phyloP scores from a whole-genome alignment of 2,329 filamentous ascomycete genomes.

The Colletotrichum filicis region DNA sequence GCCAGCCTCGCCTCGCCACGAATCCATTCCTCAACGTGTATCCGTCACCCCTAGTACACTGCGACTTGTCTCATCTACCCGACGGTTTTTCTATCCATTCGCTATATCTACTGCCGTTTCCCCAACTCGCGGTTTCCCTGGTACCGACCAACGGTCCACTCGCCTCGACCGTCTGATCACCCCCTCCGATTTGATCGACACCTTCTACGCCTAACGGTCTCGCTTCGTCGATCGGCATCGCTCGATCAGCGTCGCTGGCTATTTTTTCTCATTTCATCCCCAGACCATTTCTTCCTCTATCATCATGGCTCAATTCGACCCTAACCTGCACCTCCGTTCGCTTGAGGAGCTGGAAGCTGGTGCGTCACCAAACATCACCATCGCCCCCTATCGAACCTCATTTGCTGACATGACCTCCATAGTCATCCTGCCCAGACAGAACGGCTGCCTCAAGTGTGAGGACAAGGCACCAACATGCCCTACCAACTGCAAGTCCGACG shows the following conservation, averaged over 20 bases:
- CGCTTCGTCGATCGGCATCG: conserved; percentile 24
- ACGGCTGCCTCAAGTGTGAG: conserved; percentile 59
- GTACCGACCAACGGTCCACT: conserved; percentile 10
- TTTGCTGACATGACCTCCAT: conserved; percentile 7
- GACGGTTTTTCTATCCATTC: conserved; percentile 6
- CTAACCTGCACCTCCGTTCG: conserved; percentile 34
- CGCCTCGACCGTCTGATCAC: conserved; percentile 13
- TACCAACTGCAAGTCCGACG: conserved; percentile 48
- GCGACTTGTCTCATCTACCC: conserved; percentile 4
- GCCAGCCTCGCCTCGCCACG: conserved; percentile 8
- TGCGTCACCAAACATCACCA: conserved; percentile 3
- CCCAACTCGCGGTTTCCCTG: not conserved
- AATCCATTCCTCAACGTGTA: conserved; percentile 28
- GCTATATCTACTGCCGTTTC: conserved; percentile 21
- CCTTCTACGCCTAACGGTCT: conserved; percentile 12
- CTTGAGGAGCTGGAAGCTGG: conserved; percentile 33
- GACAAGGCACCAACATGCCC: conserved; percentile 56
- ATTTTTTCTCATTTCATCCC: not conserved
- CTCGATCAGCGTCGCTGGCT: conserved; percentile 24
- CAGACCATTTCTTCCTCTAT: not conserved
- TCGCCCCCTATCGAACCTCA: not conserved
- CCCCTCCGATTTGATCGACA: conserved; percentile 27
- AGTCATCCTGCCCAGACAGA: conserved; percentile 51
- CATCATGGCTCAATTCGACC: conserved; percentile 34
- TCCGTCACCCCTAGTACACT: not conserved